These are phyloP conservation scores for Pelargonium nanum DNA, from an alignment of 345 rosid genomes.

Conservation along the genomic window DNA sequence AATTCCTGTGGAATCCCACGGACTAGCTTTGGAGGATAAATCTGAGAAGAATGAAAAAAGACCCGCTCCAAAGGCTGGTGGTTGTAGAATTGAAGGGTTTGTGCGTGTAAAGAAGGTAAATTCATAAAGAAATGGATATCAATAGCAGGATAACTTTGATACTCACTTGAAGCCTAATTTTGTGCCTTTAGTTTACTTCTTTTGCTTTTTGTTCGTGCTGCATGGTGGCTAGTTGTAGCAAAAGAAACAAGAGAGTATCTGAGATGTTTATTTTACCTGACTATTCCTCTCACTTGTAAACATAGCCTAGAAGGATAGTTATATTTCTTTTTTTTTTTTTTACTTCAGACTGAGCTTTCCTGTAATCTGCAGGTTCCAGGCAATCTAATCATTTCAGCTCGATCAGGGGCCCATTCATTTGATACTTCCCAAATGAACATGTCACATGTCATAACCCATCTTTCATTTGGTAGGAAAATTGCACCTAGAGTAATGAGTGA, in stretches of 20 bases:
- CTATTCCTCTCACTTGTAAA: too few relatives aligned
- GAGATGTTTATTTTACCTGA: too few relatives aligned
- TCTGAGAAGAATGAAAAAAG: slow-evolving; percentile 35
- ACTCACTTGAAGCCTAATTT: neutral
- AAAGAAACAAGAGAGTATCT: too few relatives aligned
- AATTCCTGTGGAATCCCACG: slow-evolving; percentile 47
- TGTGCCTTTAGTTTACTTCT: neutral
- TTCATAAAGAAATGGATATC: slow-evolving; percentile 3
- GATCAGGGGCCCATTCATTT: slow-evolving; percentile 86
- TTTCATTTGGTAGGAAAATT: slow-evolving; percentile 75
- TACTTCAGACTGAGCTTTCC: too few relatives aligned
- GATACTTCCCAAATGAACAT: slow-evolving; percentile 84
- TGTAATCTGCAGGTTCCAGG: slow-evolving; percentile 74
- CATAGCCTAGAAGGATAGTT: too few relatives aligned
- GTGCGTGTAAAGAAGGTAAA: slow-evolving; percentile 89
- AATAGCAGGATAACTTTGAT: neutral
- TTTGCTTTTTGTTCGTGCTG: neutral
- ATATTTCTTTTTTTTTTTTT: neutral
- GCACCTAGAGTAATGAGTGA: slow-evolving; percentile 50
- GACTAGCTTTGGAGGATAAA: slow-evolving; percentile 43
- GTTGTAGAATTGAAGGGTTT: slow-evolving; percentile 95
- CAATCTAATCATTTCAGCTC: slow-evolving; percentile 79
- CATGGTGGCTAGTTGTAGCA: too few relatives aligned
- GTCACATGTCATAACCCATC: slow-evolving; percentile 87
- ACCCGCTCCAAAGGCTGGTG: slow-evolving; percentile 83